Conservation (phyloP, 2,329 filamentous ascomycete genomes). For the Sporothrix luriei region DNA sequence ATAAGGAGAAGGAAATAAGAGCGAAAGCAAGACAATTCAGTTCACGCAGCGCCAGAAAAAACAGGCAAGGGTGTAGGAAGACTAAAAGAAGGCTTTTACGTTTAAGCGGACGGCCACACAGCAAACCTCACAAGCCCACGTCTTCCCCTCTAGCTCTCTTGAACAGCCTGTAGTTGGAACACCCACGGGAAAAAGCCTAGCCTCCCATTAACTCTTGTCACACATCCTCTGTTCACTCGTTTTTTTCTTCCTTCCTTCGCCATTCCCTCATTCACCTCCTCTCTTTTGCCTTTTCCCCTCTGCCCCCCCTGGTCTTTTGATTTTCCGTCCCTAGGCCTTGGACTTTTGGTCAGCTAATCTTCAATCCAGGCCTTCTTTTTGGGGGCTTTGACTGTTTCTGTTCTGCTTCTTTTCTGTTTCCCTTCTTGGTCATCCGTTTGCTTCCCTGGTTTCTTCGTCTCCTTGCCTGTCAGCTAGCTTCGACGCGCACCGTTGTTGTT, state of each 20-base stretch:
- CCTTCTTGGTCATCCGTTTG: slow-evolving; percentile 28
- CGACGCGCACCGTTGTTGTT: slow-evolving; percentile 1
- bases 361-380: background rate
- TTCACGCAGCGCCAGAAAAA: background rate
- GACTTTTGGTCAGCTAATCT: slow-evolving; percentile 3
- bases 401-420: slow-evolving; percentile 5
- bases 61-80: background rate
- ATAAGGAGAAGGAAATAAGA: background rate
- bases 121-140: background rate
- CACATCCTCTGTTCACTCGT: slow-evolving; percentile 19
- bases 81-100: background rate
- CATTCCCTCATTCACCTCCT: background rate
- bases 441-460: background rate
- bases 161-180: slow-evolving; percentile 4
- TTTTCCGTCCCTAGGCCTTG: slow-evolving; percentile 9
- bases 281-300: slow-evolving; percentile 23
- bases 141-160: background rate
- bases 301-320: slow-evolving; percentile 15
- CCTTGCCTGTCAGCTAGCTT: slow-evolving; percentile 14
- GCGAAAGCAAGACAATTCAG: background rate
- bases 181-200: slow-evolving; percentile 24
- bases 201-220: slow-evolving; percentile 16
- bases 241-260: slow-evolving; percentile 16
- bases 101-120: background rate
- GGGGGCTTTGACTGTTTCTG: background rate